Percentiles rank a stretch among this genome's conserved stretches.
These are phyloP conservation scores for Luzula sylvatica DNA, from an alignment of 176 grass and related monocot genomes.

Conservation along the genomic window DNA sequence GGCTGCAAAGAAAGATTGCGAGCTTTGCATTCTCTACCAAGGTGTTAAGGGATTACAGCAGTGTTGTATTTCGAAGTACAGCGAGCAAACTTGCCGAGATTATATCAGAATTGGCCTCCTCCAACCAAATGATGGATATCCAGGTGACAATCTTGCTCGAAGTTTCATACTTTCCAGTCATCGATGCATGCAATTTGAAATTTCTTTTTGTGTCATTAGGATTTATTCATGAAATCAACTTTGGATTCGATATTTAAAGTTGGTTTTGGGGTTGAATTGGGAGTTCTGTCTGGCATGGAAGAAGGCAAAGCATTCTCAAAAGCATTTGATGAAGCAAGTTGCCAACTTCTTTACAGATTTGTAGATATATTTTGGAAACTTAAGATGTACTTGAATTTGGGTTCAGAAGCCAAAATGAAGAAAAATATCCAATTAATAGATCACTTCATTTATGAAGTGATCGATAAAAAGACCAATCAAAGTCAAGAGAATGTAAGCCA, in stretches of 20 bases:
- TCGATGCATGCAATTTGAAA: background rate
- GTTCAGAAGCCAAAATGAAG: conserved; percentile 49
- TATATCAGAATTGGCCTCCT: conserved; percentile 15
- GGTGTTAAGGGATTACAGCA: conserved; percentile 51
- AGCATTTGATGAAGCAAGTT: conserved; percentile 54
- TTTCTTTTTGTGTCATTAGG: background rate
- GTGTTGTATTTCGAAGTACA: conserved; percentile 46
- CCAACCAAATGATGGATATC: conserved; percentile 26
- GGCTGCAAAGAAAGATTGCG: conserved; percentile 55
- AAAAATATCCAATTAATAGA: conserved; percentile 40
- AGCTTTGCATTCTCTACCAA: conserved; percentile 64
- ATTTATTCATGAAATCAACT: conserved; percentile 33
- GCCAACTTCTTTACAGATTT: conserved; percentile 9
- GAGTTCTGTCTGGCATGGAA: conserved; percentile 13
- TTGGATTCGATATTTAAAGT: conserved; percentile 66
- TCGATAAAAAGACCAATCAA: conserved; percentile 32
- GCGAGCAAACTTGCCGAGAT: conserved; percentile 37
- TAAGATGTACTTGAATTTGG: conserved; percentile 47
- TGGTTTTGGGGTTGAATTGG: conserved; percentile 40
- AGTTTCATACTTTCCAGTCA: too few species aligned
- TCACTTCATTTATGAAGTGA: conserved; percentile 52
- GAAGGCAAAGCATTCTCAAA: conserved; percentile 41
- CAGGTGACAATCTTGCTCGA: conserved; percentile 7
- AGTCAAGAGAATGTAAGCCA: conserved; percentile 32
- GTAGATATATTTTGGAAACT: conserved; percentile 49